Percentiles rank a stretch among this genome's conserved stretches.
Evolutionary conservation across 140 eudicot species (phyloP).

Genomic region (Oenanthe javanica): DNA sequence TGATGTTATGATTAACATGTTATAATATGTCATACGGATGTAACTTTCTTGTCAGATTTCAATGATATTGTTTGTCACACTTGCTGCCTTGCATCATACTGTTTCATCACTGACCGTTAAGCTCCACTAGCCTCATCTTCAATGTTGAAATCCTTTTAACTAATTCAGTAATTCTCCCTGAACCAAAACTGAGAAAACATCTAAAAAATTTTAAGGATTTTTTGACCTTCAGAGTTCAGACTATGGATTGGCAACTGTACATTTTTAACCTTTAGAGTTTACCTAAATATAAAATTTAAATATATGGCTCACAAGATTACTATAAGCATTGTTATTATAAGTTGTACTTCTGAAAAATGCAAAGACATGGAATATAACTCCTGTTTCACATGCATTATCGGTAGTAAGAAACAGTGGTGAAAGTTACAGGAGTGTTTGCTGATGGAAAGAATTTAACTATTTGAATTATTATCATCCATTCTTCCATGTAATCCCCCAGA

Average conservation of each 20-base stretch:
- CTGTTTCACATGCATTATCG: conserved; percentile 66
- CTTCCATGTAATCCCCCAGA: too few relatives aligned
- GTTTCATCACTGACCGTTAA: conserved; percentile 29
- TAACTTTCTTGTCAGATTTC: neutral
- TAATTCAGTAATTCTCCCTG: conserved; percentile 32
- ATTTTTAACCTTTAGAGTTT: neutral
- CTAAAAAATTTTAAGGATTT: too few relatives aligned
- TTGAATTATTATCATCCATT: conserved; percentile 51
- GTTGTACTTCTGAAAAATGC: conserved; percentile 71
- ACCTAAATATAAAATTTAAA: conserved; percentile 82
- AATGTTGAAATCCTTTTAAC: conserved; percentile 53
- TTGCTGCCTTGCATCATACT: conserved; percentile 22
- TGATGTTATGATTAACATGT: neutral
- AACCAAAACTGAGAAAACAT: conserved; percentile 9
- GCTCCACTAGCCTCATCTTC: conserved; percentile 57
- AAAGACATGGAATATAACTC: conserved; percentile 41
- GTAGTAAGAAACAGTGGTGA: conserved; percentile 60
- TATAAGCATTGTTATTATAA: conserved; percentile 44
- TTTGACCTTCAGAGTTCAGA: too few relatives aligned
- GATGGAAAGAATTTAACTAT: conserved; percentile 29
- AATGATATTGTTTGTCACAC: conserved; percentile 32
- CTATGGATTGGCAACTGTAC: neutral
- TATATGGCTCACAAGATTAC: conserved; percentile 61
- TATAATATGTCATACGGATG: neutral
- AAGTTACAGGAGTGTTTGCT: conserved; percentile 25